Base-by-base conservation (phyloP, 176 grass and related monocot species). In the Hordeum marinum region DNA sequence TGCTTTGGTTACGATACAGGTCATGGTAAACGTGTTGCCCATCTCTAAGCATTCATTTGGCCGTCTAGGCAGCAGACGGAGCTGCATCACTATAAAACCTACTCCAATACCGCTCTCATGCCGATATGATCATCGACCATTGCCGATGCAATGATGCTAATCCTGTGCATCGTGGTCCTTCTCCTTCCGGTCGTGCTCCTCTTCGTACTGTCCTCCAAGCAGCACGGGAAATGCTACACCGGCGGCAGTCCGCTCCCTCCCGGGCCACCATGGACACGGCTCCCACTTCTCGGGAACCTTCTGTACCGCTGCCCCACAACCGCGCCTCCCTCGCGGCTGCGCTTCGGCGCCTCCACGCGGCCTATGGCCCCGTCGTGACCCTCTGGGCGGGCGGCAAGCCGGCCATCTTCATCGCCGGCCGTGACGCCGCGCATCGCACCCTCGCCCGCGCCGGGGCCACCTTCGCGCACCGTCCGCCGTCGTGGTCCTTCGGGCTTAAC, bases 391-490 rank as follows among this genome's bases (percentile, higher is more conserved):
- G 34, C 63, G 0, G 48, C 9, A 32, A n/a, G 25, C 72, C 72
- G 0, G 71, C 79, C 46, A 32, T 87, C 50, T 87, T 87, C 48
- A 40, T 87, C 79, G 3, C 35, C 20, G 7, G 72, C 25, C 61
- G 73, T 5, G 70, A 68, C 4, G 3, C 75, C 7, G 78, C 85
- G 36, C 62, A 82, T 62, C 61, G 48, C 36, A 76, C 85, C 3
- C 50, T 87, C 18, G 79, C 76, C 32, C 34, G 15, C 25, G 72
- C 50, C 8, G 85, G 72, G 8, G 2, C 35, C 25, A 41, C 61
- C 12, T 68, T 87, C 62, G 79, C 72, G 13, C 71, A 77, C 36
- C 63, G 79, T 4, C 79, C 72, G 3, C 2, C 35, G 15, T 77
- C 71, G 4, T 40, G 35, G 67, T 21, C 78, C 26, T 45, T 80